A percentile compares a stretch with the other conserved stretches of the same genome.
These are phyloP conservation scores for Steccherinum ochraceum DNA, from an alignment of 768 basidiomycete genomes.

Conservation along the genomic window DNA sequence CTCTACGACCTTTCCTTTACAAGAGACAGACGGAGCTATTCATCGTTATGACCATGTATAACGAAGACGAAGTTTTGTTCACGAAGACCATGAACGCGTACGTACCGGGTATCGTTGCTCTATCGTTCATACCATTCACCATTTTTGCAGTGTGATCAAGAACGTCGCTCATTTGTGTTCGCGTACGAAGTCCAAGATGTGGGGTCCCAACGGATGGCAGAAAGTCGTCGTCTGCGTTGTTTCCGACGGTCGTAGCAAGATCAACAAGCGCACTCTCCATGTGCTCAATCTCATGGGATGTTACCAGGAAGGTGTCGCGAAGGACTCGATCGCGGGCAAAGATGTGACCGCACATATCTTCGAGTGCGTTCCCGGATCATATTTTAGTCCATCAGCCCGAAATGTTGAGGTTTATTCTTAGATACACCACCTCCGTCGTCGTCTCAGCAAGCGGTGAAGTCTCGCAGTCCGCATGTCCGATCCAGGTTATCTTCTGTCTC, in stretches of 20 bases:
- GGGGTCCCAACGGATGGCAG: constrained; percentile 89
- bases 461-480: constrained; percentile 64
- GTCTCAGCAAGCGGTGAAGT: constrained; percentile 80
- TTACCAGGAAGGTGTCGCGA: constrained; percentile 86
- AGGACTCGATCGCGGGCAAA: constrained; percentile 82
- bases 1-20: constrained; percentile 72
- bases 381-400: constrained; percentile 1
- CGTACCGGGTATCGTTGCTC: constrained; percentile 22
- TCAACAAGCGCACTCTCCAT: constrained; percentile 88
- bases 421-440: constrained; percentile 74
- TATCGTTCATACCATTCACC: not conserved
- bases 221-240: constrained; percentile 87
- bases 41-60: constrained; percentile 97
- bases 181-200: constrained; percentile 64
- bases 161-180: constrained; percentile 77
- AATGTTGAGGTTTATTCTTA: constrained; percentile 18
- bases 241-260: constrained; percentile 79
- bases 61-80: constrained; percentile 82
- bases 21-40: constrained; percentile 86
- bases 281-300: constrained; percentile 85
- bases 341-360: constrained; percentile 93
- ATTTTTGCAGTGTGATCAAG: constrained; percentile 63
- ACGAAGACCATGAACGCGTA: constrained; percentile 80
- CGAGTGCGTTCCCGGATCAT: constrained; percentile 44
- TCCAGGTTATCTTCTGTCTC: constrained; percentile 86